Conservation (phyloP, 1,139 yeast genomes). For the Debaryomyces singareniensis region DNA sequence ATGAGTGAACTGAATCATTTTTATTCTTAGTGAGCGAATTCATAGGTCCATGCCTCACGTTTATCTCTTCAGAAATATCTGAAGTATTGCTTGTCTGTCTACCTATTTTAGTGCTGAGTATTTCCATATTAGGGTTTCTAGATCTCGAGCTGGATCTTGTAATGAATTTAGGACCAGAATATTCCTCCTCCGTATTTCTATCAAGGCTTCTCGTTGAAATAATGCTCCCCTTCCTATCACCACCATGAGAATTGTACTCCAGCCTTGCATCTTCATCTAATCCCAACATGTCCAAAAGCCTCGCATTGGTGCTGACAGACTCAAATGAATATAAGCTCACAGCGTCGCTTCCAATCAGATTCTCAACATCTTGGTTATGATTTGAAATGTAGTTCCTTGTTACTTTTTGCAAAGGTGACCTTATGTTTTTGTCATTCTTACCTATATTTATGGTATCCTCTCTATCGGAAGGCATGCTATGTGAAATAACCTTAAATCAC, state of each 20-base stretch:
- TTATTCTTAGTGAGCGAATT: constrained; percentile 18
- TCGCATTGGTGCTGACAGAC: constrained; percentile 38
- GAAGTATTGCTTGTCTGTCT: background rate
- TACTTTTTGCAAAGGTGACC: constrained; percentile 16
- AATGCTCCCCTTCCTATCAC: background rate
- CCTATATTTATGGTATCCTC: background rate
- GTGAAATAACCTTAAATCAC: too few species aligned
- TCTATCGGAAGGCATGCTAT: too few species aligned
- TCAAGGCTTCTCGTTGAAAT: constrained; percentile 1
- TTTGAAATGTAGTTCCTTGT: constrained; percentile 5
- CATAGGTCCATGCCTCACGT: constrained; percentile 10
- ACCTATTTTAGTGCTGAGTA: background rate
- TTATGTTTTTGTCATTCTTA: background rate
- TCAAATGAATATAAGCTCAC: constrained; percentile 39
- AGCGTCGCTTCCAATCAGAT: constrained; percentile 11
- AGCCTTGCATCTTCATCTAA: constrained; percentile 14
- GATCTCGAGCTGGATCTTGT: background rate
- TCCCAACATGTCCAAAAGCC: constrained; percentile 36
- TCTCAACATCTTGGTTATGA: constrained; percentile 2
- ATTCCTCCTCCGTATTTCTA: too few species aligned
- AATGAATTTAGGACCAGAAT: background rate
- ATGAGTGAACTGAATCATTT: constrained; percentile 23
- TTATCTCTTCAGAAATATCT: background rate
- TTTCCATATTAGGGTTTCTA: background rate
- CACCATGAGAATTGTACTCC: background rate